A percentile compares a stretch with the other conserved stretches of the same genome.
Conservation (phyloP, 371 early-diverging fungal genomes). For the Umbelopsis sp. region DNA sequence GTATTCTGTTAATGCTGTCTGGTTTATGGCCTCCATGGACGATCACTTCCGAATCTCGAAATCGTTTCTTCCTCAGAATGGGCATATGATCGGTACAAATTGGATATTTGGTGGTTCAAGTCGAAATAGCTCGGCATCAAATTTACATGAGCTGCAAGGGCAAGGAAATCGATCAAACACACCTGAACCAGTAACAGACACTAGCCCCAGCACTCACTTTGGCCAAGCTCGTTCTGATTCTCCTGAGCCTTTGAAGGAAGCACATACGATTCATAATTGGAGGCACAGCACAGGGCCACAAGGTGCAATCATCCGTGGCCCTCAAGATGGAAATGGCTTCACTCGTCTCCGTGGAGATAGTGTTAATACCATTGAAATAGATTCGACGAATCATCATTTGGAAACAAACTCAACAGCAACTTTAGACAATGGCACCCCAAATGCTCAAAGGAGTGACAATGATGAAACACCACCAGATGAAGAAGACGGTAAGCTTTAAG, state of each 20-base stretch:
- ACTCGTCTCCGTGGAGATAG: slow-evolving; percentile 32
- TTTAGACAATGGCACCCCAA: not conserved
- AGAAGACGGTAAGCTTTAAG: slow-evolving; percentile 42
- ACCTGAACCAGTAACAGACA: not conserved
- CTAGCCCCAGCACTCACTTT: not conserved
- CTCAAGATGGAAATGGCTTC: slow-evolving; percentile 23
- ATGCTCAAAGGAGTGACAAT: not conserved
- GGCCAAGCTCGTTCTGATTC: not conserved
- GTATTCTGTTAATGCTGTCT: slow-evolving; percentile 76
- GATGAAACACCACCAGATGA: slow-evolving; percentile 45
- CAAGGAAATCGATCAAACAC: not conserved
- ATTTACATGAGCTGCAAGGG: not conserved
- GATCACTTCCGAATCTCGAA: slow-evolving; percentile 29
- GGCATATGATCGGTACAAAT: slow-evolving; percentile 6
- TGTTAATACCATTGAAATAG: slow-evolving; percentile 18
- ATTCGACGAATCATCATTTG: not conserved
- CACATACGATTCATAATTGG: not conserved
- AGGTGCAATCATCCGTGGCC: not conserved
- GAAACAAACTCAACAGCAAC: not conserved
- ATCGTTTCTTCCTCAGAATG: not conserved
- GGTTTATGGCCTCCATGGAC: slow-evolving; percentile 76
- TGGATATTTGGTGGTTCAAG: not conserved
- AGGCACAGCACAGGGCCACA: not conserved
- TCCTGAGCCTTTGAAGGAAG: not conserved
- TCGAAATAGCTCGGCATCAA: not conserved